Percentiles rank a stretch among this genome's conserved stretches.
Conservation (phyloP, 2,329 filamentous ascomycete genomes). For the Trichoderma breve region DNA sequence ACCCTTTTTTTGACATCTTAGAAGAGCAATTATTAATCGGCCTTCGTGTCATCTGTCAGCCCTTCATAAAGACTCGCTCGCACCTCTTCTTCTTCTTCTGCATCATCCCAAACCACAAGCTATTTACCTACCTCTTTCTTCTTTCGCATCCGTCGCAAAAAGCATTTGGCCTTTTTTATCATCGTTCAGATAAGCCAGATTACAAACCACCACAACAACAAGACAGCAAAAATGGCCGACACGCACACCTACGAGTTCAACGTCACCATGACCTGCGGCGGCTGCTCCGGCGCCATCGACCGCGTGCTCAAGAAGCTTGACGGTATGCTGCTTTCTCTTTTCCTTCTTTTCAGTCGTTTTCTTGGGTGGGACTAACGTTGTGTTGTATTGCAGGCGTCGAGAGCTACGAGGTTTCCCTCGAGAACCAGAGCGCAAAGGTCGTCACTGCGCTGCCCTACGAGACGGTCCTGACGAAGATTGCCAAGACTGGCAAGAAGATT, state of each 20-base stretch:
- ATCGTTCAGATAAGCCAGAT: not conserved
- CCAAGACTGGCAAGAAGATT: slow-evolving; percentile 93
- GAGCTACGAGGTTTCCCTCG: slow-evolving; percentile 82
- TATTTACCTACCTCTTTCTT: not conserved
- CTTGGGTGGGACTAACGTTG: not conserved
- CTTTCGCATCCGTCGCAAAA: not conserved
- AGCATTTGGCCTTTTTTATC: not conserved
- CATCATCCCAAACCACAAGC: not conserved
- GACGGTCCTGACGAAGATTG: slow-evolving; percentile 80
- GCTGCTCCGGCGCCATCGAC: slow-evolving; percentile 93
- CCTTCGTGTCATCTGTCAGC: not conserved
- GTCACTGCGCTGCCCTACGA: slow-evolving; percentile 72
- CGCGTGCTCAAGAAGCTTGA: slow-evolving; percentile 89
- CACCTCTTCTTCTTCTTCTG: not conserved
- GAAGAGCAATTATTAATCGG: slow-evolving; percentile 16
- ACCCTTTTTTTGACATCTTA: not conserved
- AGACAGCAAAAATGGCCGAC: slow-evolving; percentile 58
- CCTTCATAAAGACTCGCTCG: not conserved
- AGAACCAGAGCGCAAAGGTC: slow-evolving; percentile 78
- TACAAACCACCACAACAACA: not conserved
- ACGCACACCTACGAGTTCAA: slow-evolving; percentile 93
- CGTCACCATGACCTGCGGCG: slow-evolving; percentile 89
- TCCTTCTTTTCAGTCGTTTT: not conserved
- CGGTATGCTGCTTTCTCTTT: slow-evolving; percentile 52
- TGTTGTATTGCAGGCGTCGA: slow-evolving; percentile 65